phyloP scores from a whole-genome alignment of 768 basidiomycete species.

The Amanita rubescens region DNA sequence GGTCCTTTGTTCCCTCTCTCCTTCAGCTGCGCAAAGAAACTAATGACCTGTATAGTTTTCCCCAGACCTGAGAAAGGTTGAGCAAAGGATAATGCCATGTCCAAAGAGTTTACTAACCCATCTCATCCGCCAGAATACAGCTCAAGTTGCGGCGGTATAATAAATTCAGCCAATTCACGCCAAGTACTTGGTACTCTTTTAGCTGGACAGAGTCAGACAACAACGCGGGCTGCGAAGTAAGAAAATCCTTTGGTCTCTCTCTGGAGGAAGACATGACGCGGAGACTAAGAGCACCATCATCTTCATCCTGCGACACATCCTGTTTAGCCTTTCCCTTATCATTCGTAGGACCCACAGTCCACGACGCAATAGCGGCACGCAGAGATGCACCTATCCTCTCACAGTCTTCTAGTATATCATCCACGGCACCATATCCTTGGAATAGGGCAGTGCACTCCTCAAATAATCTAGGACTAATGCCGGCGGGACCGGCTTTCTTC shows the following conservation, averaged over 20 bases:
- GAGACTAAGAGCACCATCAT: slow-evolving; percentile 60
- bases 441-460: slow-evolving; percentile 86
- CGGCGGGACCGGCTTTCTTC: slow-evolving; percentile 75
- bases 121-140: slow-evolving; percentile 98
- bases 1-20: slow-evolving; percentile 75
- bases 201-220: slow-evolving; percentile 63
- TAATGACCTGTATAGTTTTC: slow-evolving; percentile 98
- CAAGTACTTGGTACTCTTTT: slow-evolving; percentile 96
- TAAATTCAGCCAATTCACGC: slow-evolving; percentile 95
- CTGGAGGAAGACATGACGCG: slow-evolving; percentile 36
- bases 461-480: slow-evolving; percentile 85
- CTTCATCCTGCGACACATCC: slow-evolving; percentile 26
- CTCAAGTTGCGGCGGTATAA: slow-evolving; percentile 75
- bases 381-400: slow-evolving; percentile 78
- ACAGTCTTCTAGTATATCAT: slow-evolving; percentile 82
- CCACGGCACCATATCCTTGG: slow-evolving; percentile 79
- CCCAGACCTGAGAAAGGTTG: slow-evolving; percentile 64
- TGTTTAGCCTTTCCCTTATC: slow-evolving; percentile 34
- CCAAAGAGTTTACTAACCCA: slow-evolving; percentile 57
- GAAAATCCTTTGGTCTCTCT: slow-evolving; percentile 50
- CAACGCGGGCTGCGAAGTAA: slow-evolving; percentile 65
- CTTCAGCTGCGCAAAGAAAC: slow-evolving; percentile 87
- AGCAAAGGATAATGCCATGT: slow-evolving; percentile 5
- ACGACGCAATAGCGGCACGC: slow-evolving; percentile 67
- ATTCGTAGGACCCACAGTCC: slow-evolving; percentile 41